Percentiles rank a stretch among this genome's conserved stretches.
Conservation (phyloP, 345 rosid species). For the Eutrema japonicum region DNA sequence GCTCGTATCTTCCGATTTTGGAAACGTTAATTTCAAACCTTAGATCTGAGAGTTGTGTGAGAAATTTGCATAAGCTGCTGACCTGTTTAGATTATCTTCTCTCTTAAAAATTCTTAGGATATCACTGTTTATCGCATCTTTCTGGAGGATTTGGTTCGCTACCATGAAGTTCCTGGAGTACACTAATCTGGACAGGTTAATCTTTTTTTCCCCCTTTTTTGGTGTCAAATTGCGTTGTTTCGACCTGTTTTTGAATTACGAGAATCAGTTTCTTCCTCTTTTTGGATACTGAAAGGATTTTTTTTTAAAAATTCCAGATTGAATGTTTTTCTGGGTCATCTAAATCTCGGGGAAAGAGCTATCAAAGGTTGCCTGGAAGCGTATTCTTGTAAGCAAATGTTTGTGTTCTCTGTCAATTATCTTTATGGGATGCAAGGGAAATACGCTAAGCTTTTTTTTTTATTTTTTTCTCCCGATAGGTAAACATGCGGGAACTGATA, state of each 20-base stretch:
- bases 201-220: neutral
- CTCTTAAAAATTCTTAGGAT: neutral
- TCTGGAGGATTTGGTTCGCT: neutral
- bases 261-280: neutral
- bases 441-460: neutral
- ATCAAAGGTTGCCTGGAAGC: conserved; percentile 86
- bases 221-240: neutral
- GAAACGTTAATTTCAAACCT: neutral
- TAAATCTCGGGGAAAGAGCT: conserved; percentile 80
- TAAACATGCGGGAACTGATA: conserved; percentile 89
- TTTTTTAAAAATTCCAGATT: conserved; percentile 46
- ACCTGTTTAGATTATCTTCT: neutral
- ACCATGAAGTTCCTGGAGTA: conserved; percentile 89
- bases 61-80: conserved; percentile 24
- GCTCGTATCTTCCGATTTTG: too few species aligned
- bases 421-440: neutral
- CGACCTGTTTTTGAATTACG: neutral
- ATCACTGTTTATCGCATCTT: neutral
- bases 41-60: conserved; percentile 24
- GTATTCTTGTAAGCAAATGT: conserved; percentile 73
- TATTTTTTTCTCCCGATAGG: conserved; percentile 50
- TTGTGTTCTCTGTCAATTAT: conserved; percentile 13
- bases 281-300: conserved; percentile 9
- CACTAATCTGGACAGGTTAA: conserved; percentile 57
- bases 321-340: conserved; percentile 65